Conservation (phyloP, 2,329 filamentous ascomycete genomes). For the Cadophora malorum region DNA sequence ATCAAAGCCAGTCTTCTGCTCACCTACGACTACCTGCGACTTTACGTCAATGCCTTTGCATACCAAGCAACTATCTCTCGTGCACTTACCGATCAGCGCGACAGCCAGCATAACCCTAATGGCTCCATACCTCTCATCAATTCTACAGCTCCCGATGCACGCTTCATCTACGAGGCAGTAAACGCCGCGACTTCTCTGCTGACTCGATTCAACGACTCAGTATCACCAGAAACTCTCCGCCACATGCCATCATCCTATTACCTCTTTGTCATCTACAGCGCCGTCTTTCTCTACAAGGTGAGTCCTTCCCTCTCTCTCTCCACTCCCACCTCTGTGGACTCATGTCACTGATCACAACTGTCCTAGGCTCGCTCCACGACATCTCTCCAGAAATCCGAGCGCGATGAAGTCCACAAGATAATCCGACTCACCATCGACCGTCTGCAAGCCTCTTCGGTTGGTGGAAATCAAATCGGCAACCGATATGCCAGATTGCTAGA, state of each 20-base stretch:
- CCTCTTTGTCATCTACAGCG: conserved; percentile 66
- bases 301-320: conserved; percentile 42
- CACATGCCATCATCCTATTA: conserved; percentile 71
- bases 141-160: conserved; percentile 66
- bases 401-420: conserved; percentile 59
- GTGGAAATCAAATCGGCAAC: conserved; percentile 64
- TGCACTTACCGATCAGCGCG: conserved; percentile 45
- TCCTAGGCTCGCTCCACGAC: conserved; percentile 38
- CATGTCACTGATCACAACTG: background rate
- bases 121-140: conserved; percentile 40
- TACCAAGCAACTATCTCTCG: conserved; percentile 73
- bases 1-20: conserved; percentile 72
- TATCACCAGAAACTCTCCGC: conserved; percentile 64
- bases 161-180: conserved; percentile 71
- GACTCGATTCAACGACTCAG: conserved; percentile 63
- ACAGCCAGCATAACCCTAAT: conserved; percentile 50
- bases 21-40: conserved; percentile 74
- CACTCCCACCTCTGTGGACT: background rate
- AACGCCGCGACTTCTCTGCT: conserved; percentile 68
- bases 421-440: conserved; percentile 64
- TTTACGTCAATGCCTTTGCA: conserved; percentile 78
- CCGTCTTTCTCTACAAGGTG: conserved; percentile 70
- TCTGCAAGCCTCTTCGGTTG: conserved; percentile 63
- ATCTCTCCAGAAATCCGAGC: conserved; percentile 51
- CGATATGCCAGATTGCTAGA: conserved; percentile 66